Percentiles rank a stretch among this genome's conserved stretches.
phyloP scores from a whole-genome alignment of 441 rosid species.

The Hura crepitans region DNA sequence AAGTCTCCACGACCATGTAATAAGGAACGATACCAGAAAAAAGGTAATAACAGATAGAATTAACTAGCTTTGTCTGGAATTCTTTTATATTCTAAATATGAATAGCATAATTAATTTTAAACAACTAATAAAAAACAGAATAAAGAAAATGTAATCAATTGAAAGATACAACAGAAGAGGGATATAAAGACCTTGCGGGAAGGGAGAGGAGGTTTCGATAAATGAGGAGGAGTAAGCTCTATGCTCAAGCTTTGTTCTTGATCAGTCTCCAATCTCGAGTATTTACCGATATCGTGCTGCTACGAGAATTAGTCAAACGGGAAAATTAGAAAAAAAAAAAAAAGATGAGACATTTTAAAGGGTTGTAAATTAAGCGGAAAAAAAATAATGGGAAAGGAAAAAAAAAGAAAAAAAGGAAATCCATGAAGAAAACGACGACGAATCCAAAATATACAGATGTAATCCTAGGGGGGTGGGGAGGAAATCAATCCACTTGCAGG shows the following conservation, averaged over 20 bases:
- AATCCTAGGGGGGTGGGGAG: constrained; percentile 1
- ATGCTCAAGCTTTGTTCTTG: constrained; percentile 54
- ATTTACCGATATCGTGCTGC: constrained; percentile 33
- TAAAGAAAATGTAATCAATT: not conserved
- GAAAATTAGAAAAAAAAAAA: not conserved
- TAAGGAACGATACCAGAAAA: not conserved
- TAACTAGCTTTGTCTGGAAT: not conserved
- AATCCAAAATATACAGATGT: not conserved
- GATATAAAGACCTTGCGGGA: constrained; percentile 54
- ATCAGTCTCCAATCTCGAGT: constrained; percentile 35
- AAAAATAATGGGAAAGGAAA: not conserved
- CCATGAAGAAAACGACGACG: not conserved
- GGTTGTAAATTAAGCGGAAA: no score
- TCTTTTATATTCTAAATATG: not conserved
- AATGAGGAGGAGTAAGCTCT: constrained; percentile 52
- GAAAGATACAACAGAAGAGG: not conserved
- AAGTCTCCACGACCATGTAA: constrained; percentile 11
- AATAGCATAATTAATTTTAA: not conserved
- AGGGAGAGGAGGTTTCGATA: constrained; percentile 46
- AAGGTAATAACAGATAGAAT: not conserved
- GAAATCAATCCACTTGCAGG: not conserved
- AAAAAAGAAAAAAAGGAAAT: not conserved
- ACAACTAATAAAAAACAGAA: not conserved
- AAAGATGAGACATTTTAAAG: not conserved
- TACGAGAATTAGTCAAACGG: constrained; percentile 13